A percentile compares a stretch with the other conserved stretches of the same genome.
phyloP scores from a whole-genome alignment of 805 yeast genomes.

The Metschnikowia similis region DNA sequence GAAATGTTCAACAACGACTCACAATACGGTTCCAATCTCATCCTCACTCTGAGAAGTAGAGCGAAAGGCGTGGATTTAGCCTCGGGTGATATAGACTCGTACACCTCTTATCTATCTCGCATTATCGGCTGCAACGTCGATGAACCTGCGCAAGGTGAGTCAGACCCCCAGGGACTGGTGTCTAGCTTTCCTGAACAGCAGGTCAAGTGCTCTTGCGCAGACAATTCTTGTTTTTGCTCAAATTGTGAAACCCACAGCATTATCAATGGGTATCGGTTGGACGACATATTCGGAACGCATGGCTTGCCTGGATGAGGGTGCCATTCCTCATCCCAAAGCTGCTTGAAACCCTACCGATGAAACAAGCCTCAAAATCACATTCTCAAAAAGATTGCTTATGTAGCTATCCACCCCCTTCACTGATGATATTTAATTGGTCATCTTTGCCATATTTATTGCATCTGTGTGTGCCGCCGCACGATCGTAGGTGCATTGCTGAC shows the following conservation, averaged over 20 bases:
- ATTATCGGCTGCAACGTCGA: slow-evolving; percentile 4
- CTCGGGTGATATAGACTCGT: slow-evolving; percentile 3
- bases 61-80: not conserved
- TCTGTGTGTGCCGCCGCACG: slow-evolving; percentile 1
- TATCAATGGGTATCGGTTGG: slow-evolving; percentile 39
- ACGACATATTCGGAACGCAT: slow-evolving; percentile 27
- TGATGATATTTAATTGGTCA: not conserved
- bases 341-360: not conserved
- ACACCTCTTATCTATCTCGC: slow-evolving; percentile 2
- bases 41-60: slow-evolving; percentile 6
- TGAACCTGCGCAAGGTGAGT: slow-evolving; percentile 2
- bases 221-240: slow-evolving; percentile 23
- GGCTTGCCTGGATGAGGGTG: not conserved
- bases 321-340: not conserved
- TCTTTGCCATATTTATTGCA: not conserved
- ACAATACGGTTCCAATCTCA: slow-evolving; percentile 12
- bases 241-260: slow-evolving; percentile 45
- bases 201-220: slow-evolving; percentile 14
- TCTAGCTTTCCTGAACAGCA: not conserved
- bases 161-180: not conserved
- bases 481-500: not conserved
- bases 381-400: not conserved
- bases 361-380: not conserved
- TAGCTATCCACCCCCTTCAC: not conserved
- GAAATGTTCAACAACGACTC: slow-evolving; percentile 11